These are phyloP conservation scores for Zygosaccharomyces siamensis DNA, from an alignment of 805 yeast genomes.

Conservation along the genomic window DNA sequence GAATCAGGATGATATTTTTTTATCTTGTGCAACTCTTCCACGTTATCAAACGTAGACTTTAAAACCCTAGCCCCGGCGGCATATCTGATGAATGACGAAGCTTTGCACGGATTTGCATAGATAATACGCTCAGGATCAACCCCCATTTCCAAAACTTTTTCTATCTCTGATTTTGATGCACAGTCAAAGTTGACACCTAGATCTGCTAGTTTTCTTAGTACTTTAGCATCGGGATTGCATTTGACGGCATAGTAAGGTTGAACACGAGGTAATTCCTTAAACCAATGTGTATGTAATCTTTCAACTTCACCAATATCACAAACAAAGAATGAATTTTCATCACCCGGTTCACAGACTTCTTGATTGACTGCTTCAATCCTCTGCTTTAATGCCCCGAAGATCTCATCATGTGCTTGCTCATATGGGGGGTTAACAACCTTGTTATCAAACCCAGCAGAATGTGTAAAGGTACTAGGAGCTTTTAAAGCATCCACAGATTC, in stretches of 20 bases:
- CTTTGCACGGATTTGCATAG: constrained; percentile 93
- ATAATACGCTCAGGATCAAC: constrained; percentile 63
- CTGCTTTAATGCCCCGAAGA: constrained; percentile 39
- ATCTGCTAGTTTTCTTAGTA: constrained; percentile 51
- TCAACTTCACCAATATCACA: constrained; percentile 75
- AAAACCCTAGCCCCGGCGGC: constrained; percentile 55
- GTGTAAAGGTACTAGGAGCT: background rate
- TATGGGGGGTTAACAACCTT: constrained; percentile 24
- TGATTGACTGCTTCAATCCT: constrained; percentile 46
- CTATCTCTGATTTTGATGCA: constrained; percentile 84
- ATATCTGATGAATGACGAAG: constrained; percentile 71
- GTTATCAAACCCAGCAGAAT: background rate
- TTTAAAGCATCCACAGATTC: background rate
- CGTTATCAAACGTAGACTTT: constrained; percentile 85
- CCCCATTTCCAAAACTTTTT: constrained; percentile 56
- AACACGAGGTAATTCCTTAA: constrained; percentile 58
- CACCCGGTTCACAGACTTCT: constrained; percentile 63
- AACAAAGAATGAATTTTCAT: constrained; percentile 81
- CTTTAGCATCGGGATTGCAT: constrained; percentile 71
- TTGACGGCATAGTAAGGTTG: constrained; percentile 92
- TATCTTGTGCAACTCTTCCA: constrained; percentile 76
- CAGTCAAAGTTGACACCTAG: constrained; percentile 85
- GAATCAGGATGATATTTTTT: constrained; percentile 63
- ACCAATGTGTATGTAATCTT: constrained; percentile 63
- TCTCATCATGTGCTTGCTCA: constrained; percentile 30